Conservation (phyloP, 2,329 filamentous ascomycete genomes). For the Neopestalotiopsis rosae region DNA sequence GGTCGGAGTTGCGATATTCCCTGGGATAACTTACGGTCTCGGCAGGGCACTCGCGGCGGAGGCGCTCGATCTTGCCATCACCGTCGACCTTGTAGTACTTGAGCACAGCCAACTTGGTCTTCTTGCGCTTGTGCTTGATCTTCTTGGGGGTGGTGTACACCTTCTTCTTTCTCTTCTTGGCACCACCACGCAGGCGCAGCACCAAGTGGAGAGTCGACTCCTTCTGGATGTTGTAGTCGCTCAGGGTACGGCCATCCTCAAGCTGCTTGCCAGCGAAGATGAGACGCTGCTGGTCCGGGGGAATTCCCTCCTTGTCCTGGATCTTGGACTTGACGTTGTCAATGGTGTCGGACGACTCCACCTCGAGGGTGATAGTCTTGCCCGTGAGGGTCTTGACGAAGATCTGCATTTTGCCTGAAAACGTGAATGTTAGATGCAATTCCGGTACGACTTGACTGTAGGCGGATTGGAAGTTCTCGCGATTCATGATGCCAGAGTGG, state of each 20-base stretch:
- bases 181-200: conserved; percentile 96
- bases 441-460: background rate
- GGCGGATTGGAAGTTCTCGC: background rate
- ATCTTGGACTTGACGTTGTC: conserved; percentile 99
- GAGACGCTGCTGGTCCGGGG: conserved; percentile 97
- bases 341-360: conserved; percentile 99
- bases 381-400: conserved; percentile 92
- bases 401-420: conserved; percentile 73
- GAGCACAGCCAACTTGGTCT: conserved; percentile 99
- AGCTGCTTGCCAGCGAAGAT: conserved; percentile 99
- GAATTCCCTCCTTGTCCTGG: conserved; percentile 99
- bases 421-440: conserved; percentile 17
- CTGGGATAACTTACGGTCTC: conserved; percentile 71
- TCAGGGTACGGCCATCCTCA: conserved; percentile 97
- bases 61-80: conserved; percentile 99
- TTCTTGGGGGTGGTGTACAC: conserved; percentile 99
- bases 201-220: conserved; percentile 98
- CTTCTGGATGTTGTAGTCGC: conserved; percentile 99
- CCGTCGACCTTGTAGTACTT: conserved; percentile 99
- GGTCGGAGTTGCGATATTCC: background rate
- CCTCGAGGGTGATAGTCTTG: conserved; percentile 99
- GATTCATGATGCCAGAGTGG: background rate
- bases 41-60: conserved; percentile 95
- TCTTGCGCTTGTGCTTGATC: conserved; percentile 99
- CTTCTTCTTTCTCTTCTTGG: conserved; percentile 99